Conservation (phyloP, 1,139 yeast species). For the Blastobotrys proliferans region DNA sequence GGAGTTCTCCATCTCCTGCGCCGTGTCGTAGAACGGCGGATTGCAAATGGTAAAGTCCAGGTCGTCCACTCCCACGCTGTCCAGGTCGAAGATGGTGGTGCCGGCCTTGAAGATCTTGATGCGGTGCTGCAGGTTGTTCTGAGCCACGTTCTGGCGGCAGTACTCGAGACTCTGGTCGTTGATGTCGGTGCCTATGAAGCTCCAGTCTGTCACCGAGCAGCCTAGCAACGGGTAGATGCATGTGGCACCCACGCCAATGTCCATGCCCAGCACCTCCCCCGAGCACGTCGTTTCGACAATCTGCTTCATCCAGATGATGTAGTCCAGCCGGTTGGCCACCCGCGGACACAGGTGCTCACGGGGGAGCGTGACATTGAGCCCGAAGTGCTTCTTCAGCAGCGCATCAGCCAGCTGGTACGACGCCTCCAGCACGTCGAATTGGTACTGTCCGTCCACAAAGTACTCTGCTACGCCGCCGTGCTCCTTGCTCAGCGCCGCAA, state of each 20-base stretch:
- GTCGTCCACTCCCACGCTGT: conserved; percentile 6
- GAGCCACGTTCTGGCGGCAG: conserved; percentile 26
- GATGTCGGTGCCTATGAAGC: conserved; percentile 40
- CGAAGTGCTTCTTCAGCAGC: conserved; percentile 22
- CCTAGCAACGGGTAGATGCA: conserved; percentile 42
- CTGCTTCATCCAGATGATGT: conserved; percentile 23
- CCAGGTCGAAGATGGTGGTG: conserved; percentile 13
- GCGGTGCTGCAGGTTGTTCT: conserved; percentile 22
- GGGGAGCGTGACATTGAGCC: conserved; percentile 19
- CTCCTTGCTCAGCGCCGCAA: conserved; percentile 8
- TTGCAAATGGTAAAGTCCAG: conserved; percentile 40
- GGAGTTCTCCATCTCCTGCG: conserved; percentile 32
- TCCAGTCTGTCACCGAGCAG: conserved; percentile 20
- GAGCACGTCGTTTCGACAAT: conserved; percentile 11
- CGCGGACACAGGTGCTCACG: conserved; percentile 27
- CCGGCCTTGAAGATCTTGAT: conserved; percentile 11
- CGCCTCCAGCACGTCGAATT: conserved; percentile 17
- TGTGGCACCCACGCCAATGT: conserved; percentile 42
- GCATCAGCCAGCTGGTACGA: conserved; percentile 20
- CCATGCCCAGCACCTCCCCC: conserved; percentile 15
- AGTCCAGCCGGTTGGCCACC: conserved; percentile 28
- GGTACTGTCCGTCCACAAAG: conserved; percentile 7
- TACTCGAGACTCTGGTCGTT: conserved; percentile 30
- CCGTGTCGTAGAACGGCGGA: conserved; percentile 43
- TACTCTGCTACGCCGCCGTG: conserved; percentile 10